Evolutionary conservation across 495 filamentous ascomycete species (phyloP), one percentile per base, ranked within the genome.

Genomic region (Stereocaulon alpinum): DNA sequence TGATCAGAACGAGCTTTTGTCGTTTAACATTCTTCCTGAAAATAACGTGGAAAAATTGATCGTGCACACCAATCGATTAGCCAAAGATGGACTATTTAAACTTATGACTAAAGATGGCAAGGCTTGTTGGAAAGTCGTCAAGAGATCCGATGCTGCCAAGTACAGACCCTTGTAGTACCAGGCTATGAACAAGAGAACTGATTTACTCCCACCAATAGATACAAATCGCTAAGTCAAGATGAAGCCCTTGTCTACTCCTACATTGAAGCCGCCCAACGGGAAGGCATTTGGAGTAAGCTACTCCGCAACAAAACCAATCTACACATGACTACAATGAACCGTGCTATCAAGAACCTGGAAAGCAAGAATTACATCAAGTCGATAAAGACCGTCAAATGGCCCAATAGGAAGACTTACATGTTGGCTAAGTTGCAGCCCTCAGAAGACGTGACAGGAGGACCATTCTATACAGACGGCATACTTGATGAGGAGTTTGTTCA

Each of bases 391-490:
- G 79, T 82, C 70, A 82, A 82, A 62, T 74, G 72, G 61, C 80
- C 82, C 51, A 77, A 70, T 54, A 78, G 82, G 52, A 85, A 83
- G 68, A 83, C 81, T 66, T 87, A 84, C 73, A 84, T 87, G 76
- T 71, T 86, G 50, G 72, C 74, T 53, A 77, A 79, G 56, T 74
- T 95, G 27, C 77, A 80, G 15, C 92, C 94, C 2, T 86, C 84
- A 41, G 91, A 95, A 40, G 86, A 93, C 49, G 84, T 91, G 20
- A 94, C 90, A 0, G 94, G 93, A 43, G 93, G 94, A 6, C 85
- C 88, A 18, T 98, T 91, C 88, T 96, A 90, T 65, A 91, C 86
- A 22, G 87, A 95, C 53, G 87, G 86, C 9, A 86, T 87, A 42
- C 79, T 96, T 3, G 93, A 98, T 68, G 81, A 85, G 41, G 85